Evolutionary conservation across 1,139 yeast genomes (phyloP), one percentile per base, ranked within the genome.

Genomic region (Zygosaccharomyces sapae): DNA sequence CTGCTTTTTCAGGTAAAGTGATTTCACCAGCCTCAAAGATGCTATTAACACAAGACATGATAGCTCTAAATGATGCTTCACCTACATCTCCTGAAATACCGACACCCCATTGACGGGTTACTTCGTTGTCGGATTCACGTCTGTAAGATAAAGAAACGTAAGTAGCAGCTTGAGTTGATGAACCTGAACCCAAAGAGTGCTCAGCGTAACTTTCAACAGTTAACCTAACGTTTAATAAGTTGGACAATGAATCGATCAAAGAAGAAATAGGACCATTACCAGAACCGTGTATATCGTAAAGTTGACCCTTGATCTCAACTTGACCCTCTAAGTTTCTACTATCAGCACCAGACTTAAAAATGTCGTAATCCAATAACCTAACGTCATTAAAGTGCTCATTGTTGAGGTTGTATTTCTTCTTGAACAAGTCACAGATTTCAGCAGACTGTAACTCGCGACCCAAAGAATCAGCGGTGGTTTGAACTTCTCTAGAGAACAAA

Each of bases 201-300:
- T 92, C 97, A 52, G 85, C 84, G 70, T 92, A 92, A 65, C 84
- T 78, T 62, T 81, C 80, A 51, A 92, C 96, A 58, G 83, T 86
- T 48, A 89, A 72, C 48, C 71, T 69, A 49, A 80, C 72, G 39
- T 78, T 77, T 53, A 87, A 75, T 49, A 75, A 71, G 39, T 71
- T 70, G 38, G 83, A 73, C 56, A 92, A 69, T 12, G 96, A 96
- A 68, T 87, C 83, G 16, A 84, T 76, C 67, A 89, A 83, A 1
- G 97, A 86, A 22, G 97, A 92, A 58, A 92, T 84, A 52, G 96
- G 97, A 68, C 97, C 98, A 66, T 92, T 92, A 66, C 97, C 97
- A 43, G 71, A 68, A 57, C 97, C 97, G 43, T 68, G 65, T 36
- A 87, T 73, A 40, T 69, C 67, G 45, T 74, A 66, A 16, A 65